Base-by-base conservation (phyloP, 371 early-diverging fungal genomes). In the Syncephalastrum contaminatum region DNA sequence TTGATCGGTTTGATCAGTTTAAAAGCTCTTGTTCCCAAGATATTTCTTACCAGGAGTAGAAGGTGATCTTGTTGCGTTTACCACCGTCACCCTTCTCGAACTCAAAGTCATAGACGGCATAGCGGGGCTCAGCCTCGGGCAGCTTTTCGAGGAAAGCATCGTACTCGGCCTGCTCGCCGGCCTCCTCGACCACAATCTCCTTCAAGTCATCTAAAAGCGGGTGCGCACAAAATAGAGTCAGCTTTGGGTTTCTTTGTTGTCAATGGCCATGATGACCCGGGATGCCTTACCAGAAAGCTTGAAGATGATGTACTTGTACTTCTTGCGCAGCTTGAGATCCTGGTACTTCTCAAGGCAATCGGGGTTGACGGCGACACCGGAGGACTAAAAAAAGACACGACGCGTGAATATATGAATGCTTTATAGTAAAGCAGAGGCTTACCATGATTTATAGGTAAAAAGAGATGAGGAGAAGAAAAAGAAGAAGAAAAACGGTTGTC, bases 91-190 rank as follows among this genome's bases (percentile, higher is more conserved):
- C 51, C 58, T 81, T 83, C 53, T 82, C 80, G 64, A 80, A 94
- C 21, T 86, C 83, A 61, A 94, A 86, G 70, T 95, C 94, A 66
- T 83, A 94, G 30, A 94, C 87, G 55, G 88, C 92, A 67, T 85
- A 95, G 54, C 93, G 87, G 64, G 93, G 88, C 45, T 87, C 88
- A 51, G 73, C 55, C 21, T 64, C 69, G 40, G 94, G 93, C 36
- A 94, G 81, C 3, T 56, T 41, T 2, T 19, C 53, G 22, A 92
- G 51, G 62, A 95, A 94, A 5, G 76, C 80, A 19, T 87, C 82
- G 64, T 91, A 94, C 19, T 66, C 66, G 30, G 63, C 75, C 22
- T 48, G 51, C 50, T 69, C 75, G 24, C 74, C 72, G 46, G 75
- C 60, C 63, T 83, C 82, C n/a, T 91, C 91, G 45, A 90, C 81